Evolutionary conservation across 106 monocot species (phyloP), one percentile per base, ranked within the genome.

Genomic region (Apostasia ramifera): DNA sequence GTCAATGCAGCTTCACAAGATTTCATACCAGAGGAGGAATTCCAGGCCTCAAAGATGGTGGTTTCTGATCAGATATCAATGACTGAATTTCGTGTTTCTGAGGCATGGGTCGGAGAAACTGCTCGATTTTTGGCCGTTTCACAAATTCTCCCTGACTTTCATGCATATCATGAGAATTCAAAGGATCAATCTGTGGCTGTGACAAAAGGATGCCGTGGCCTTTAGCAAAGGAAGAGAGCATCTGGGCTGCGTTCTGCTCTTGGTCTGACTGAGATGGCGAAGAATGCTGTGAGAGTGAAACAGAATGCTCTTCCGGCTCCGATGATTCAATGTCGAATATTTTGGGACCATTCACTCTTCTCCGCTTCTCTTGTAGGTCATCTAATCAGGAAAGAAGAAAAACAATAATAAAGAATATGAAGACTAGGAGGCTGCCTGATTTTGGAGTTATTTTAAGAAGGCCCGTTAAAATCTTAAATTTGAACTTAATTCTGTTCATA

Each of bases 261-360:
- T 88, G 95, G 67, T 95, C 95, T 5, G 91, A 95, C 51, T 88
- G 95, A 9, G 95, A 86, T 40, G 95, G 88, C 6, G 95, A 95
- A 47, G 88, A 95, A 63, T 85, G 87, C 14, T 88, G 90, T 0
- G 94, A 90, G 15, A 88, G 80, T 5, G 94, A 88, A 2, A 94
- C 81, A 37, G 94, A 91, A 67, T 90, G 87, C 67, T 95, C 95
- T 63, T 94, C 94, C 58, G 86, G 95, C 63, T 95, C 91, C 0
- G 79, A 88, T 1, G 81, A 86, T 64, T 86, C 86, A 2, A 59
- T 53, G 42, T 90, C 84, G 15, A 60, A 61, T 1, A 72, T 63
- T 66, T 74, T 83, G 8, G 70, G 44, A 55, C 88, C 86, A 43
- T 57, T 55, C 8, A 53, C 68, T 70, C 73, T 83, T 71, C 88